A percentile compares a stretch with the other conserved stretches of the same genome.
These are phyloP conservation scores for Anethum foeniculum DNA, from an alignment of 140 eudicot genomes.

Conservation along the genomic window DNA sequence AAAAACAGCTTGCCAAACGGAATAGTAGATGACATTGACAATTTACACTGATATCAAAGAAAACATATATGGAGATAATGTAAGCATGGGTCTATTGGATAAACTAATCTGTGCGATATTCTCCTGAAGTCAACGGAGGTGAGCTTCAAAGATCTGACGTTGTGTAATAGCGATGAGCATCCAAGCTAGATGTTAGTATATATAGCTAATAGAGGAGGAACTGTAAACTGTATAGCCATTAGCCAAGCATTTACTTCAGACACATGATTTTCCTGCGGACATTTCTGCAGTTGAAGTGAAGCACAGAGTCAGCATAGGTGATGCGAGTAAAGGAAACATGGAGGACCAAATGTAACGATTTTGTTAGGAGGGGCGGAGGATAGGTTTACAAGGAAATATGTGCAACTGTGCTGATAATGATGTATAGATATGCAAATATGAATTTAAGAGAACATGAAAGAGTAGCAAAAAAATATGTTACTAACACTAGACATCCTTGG, in stretches of 20 bases:
- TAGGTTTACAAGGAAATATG: not conserved
- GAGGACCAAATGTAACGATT: not conserved
- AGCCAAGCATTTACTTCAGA: conserved; percentile 23
- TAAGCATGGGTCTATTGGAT: not conserved
- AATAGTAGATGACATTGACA: not conserved
- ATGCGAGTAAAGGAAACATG: not conserved
- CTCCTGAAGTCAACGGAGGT: not conserved
- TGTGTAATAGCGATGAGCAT: not conserved
- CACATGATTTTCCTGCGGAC: conserved; percentile 36
- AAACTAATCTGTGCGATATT: not conserved
- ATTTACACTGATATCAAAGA: not conserved
- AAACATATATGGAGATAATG: not conserved
- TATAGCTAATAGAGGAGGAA: conserved; percentile 8
- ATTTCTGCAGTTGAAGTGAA: conserved; percentile 30
- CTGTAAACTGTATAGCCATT: not conserved
- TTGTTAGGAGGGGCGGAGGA: not conserved
- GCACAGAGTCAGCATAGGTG: not conserved
- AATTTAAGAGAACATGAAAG: not conserved
- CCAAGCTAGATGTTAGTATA: conserved; percentile 12
- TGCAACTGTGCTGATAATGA: not conserved
- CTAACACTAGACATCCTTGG: conserved; percentile 71
- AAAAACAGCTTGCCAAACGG: too few species aligned
- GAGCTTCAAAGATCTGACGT: not conserved
- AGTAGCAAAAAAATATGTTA: conserved; percentile 17
- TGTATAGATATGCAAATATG: not conserved